phyloP scores from a whole-genome alignment of 2,329 filamentous ascomycete genomes.

The Aspergillus fischeri region DNA sequence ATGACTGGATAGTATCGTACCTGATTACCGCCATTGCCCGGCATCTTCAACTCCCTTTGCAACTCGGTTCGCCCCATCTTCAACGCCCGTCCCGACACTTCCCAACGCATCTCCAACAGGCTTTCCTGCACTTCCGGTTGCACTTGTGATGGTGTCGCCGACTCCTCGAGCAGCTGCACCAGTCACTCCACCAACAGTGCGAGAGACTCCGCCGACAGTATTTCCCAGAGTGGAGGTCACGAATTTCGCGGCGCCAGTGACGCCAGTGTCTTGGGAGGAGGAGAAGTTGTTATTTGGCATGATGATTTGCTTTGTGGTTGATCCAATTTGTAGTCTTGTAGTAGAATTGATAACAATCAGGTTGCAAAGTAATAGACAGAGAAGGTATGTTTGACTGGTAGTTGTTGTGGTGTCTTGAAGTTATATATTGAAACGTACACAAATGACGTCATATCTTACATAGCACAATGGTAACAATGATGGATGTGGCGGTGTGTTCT shows the following conservation, averaged over 20 bases:
- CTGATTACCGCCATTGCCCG: slow-evolving; percentile 47
- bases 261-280: slow-evolving; percentile 41
- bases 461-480: background rate
- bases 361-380: background rate
- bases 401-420: background rate
- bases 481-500: background rate
- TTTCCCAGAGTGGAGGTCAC: slow-evolving; percentile 55
- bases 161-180: slow-evolving; percentile 56
- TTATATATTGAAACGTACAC: background rate
- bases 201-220: slow-evolving; percentile 51
- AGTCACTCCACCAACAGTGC: slow-evolving; percentile 51
- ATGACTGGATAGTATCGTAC: background rate
- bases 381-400: background rate
- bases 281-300: slow-evolving; percentile 4
- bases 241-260: slow-evolving; percentile 51
- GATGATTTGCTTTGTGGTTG: background rate
- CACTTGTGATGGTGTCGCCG: slow-evolving; percentile 53
- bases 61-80: slow-evolving; percentile 48
- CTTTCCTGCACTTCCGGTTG: slow-evolving; percentile 52
- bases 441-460: background rate
- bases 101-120: slow-evolving; percentile 55
- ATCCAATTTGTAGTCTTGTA: background rate
- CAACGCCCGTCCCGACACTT: slow-evolving; percentile 51
- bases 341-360: background rate
- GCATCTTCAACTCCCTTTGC: slow-evolving; percentile 56